These are phyloP conservation scores for Erythrophleum ivorense DNA, from an alignment of 331 rosid genomes.

Conservation along the genomic window DNA sequence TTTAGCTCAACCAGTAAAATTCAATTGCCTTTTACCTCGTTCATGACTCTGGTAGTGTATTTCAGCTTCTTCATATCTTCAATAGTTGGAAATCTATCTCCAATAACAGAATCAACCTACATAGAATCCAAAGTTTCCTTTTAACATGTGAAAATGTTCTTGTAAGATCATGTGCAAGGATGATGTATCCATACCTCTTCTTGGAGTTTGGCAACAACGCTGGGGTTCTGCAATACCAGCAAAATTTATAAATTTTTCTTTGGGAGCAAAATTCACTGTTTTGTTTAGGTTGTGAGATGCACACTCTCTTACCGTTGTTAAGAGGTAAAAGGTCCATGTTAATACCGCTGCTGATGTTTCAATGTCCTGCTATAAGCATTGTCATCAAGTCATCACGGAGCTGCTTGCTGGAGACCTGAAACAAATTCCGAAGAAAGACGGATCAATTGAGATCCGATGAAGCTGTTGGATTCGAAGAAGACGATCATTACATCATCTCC, in stretches of 20 bases:
- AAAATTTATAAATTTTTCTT: not conserved
- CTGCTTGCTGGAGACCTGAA: constrained; percentile 98
- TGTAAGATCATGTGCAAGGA: no score
- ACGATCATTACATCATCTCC: constrained; percentile 84
- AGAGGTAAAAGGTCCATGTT: constrained; percentile 94
- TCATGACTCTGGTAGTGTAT: constrained; percentile 88
- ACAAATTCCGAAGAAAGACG: no score
- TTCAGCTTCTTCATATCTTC: constrained; percentile 92
- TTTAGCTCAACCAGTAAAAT: constrained; percentile 18
- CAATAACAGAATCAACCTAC: constrained; percentile 80
- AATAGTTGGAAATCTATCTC: constrained; percentile 81
- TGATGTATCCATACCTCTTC: constrained; percentile 73
- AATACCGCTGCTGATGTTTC: constrained; percentile 97
- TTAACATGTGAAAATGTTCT: no score
- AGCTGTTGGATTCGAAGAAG: no score
- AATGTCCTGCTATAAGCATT: constrained; percentile 96
- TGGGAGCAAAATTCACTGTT: no score
- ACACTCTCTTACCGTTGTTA: constrained; percentile 63
- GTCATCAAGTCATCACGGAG: constrained; percentile 97
- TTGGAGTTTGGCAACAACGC: constrained; percentile 79
- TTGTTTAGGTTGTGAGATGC: no score
- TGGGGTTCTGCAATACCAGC: constrained; percentile 70
- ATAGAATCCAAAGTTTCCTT: constrained; percentile 24
- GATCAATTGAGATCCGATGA: no score
- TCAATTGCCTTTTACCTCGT: constrained; percentile 87